These are phyloP conservation scores for Globisporangium paddicum DNA, from an alignment of 352 stramenopile genomes.

Conservation along the genomic window DNA sequence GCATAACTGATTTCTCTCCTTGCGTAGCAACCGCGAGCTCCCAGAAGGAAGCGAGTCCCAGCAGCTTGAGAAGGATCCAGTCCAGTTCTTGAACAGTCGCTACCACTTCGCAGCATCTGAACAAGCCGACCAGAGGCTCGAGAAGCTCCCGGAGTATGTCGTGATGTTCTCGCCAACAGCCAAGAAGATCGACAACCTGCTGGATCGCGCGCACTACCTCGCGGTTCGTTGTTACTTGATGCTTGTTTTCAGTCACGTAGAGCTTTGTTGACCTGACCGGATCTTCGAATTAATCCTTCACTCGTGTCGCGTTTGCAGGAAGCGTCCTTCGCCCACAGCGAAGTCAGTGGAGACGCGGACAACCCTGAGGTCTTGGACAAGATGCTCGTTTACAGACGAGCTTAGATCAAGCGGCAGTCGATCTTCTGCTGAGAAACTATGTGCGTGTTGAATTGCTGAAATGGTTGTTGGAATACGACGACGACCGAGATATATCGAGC, in stretches of 20 bases:
- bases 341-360: conserved; percentile 68
- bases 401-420: conserved; percentile 7
- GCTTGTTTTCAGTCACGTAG: background rate
- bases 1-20: background rate
- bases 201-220: conserved; percentile 39
- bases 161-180: conserved; percentile 61
- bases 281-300: background rate
- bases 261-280: background rate
- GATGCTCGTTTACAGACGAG: conserved; percentile 66
- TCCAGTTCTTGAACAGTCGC: conserved; percentile 42
- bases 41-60: conserved; percentile 61
- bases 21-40: conserved; percentile 49
- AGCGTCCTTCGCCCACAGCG: conserved; percentile 61
- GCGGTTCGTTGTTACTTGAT: conserved; percentile 25
- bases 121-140: conserved; percentile 12
- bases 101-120: conserved; percentile 36
- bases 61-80: conserved; percentile 51
- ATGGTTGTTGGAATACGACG: background rate
- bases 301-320: conserved; percentile 17
- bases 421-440: conserved; percentile 4
- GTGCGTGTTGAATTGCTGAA: conserved; percentile 5
- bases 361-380: conserved; percentile 42
- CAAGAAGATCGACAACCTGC: conserved; percentile 38
- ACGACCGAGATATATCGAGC: background rate
- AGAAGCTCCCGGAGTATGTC: conserved; percentile 52